Percentiles rank a stretch among this genome's conserved stretches.
Evolutionary conservation across 768 basidiomycete species (phyloP).

Genomic region (Suillus fuscotomentosus): DNA sequence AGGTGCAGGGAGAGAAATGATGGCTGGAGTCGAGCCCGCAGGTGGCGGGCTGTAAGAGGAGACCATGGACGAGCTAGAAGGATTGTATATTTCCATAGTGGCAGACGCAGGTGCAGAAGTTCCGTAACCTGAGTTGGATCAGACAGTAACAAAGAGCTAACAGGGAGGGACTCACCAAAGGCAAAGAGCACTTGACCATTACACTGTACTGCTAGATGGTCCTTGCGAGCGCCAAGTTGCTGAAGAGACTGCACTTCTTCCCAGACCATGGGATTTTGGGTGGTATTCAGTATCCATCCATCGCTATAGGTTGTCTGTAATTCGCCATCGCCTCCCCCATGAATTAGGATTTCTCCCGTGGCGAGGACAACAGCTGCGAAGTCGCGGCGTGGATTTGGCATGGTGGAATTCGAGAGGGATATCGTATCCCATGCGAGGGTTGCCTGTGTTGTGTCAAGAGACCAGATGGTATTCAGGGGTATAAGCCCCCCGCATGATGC

Average conservation of each 20-base stretch:
- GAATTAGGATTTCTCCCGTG: conserved; percentile 62
- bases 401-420: conserved; percentile 33
- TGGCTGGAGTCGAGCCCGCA: conserved; percentile 25
- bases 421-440: conserved; percentile 50
- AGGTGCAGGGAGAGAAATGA: conserved; percentile 34
- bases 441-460: conserved; percentile 54
- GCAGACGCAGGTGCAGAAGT: conserved; percentile 44
- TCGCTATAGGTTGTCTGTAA: conserved; percentile 55
- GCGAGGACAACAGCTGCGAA: conserved; percentile 56
- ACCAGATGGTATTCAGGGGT: conserved; percentile 60
- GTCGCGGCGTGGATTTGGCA: conserved; percentile 60
- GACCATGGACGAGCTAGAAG: conserved; percentile 36
- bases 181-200: conserved; percentile 70
- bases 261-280: conserved; percentile 61
- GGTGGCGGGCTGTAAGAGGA: conserved; percentile 38
- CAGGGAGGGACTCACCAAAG: conserved; percentile 54
- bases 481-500: conserved; percentile 46
- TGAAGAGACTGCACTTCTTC: conserved; percentile 45
- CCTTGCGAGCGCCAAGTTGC: conserved; percentile 61
- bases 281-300: conserved; percentile 71
- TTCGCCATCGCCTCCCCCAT: conserved; percentile 69
- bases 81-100: conserved; percentile 52
- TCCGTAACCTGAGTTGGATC: conserved; percentile 27
- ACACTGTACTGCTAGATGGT: conserved; percentile 69
- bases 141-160: background rate